These are phyloP conservation scores for Penicillium argentinense DNA, from an alignment of 495 filamentous ascomycete species.

Conservation along the genomic window DNA sequence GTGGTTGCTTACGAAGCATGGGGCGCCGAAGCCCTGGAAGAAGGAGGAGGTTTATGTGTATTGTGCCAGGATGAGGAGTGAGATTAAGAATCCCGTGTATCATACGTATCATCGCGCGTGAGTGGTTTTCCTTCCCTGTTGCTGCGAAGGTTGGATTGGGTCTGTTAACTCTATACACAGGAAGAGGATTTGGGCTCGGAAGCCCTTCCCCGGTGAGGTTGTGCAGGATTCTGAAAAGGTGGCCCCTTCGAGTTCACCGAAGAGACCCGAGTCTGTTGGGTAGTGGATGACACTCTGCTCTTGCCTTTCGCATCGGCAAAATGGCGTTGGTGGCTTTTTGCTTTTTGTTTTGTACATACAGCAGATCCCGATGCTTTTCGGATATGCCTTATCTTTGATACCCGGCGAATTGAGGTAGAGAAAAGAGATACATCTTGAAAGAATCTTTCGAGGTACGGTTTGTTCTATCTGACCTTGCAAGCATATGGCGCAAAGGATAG, in stretches of 20 bases:
- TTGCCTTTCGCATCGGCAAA: background rate
- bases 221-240: constrained; percentile 35
- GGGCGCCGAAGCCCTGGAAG: constrained; percentile 22
- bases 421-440: too few relatives aligned
- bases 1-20: constrained; percentile 27
- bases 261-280: background rate
- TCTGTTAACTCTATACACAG: background rate
- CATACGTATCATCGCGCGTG: constrained; percentile 23
- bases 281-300: background rate
- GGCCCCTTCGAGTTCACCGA: background rate
- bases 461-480: too few relatives aligned
- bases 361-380: background rate
- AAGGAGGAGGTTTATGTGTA: constrained; percentile 26
- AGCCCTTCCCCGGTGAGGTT: constrained; percentile 60
- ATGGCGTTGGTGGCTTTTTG: background rate
- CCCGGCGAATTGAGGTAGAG: background rate
- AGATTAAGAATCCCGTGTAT: constrained; percentile 21
- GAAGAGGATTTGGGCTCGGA: constrained; percentile 13
- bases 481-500: too few relatives aligned
- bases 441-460: too few relatives aligned
- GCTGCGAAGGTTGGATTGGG: background rate
- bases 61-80: constrained; percentile 16
- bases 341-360: background rate
- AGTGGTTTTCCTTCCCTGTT: background rate
- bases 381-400: too few relatives aligned